These are phyloP conservation scores for Pichia membranifaciens DNA, from an alignment of 805 yeast species.

Conservation along the genomic window DNA sequence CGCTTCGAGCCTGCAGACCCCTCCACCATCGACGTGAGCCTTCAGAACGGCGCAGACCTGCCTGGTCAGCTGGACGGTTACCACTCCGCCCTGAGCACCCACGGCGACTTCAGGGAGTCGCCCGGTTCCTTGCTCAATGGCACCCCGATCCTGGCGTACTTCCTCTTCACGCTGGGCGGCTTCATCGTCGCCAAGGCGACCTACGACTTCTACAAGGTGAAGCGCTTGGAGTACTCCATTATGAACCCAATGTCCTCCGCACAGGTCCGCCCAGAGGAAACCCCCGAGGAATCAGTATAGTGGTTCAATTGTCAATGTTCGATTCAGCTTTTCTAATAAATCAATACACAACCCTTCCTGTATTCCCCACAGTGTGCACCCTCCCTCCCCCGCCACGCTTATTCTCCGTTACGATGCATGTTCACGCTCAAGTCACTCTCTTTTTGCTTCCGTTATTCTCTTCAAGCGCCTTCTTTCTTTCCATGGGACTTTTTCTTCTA, in stretches of 20 bases:
- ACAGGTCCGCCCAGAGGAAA: neutral
- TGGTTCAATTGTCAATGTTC: too few species aligned
- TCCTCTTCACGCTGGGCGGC: slow-evolving; percentile 62
- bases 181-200: slow-evolving; percentile 61
- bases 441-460: too few species aligned
- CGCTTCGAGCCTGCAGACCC: slow-evolving; percentile 56
- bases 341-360: too few species aligned
- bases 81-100: slow-evolving; percentile 20
- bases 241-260: slow-evolving; percentile 16
- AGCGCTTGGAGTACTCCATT: slow-evolving; percentile 64
- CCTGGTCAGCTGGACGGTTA: slow-evolving; percentile 29
- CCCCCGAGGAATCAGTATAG: neutral
- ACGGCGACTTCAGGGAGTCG: slow-evolving; percentile 7
- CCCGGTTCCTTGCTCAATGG: slow-evolving; percentile 9
- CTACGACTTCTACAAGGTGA: slow-evolving; percentile 69
- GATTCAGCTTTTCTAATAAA: too few species aligned
- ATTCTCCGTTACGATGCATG: too few species aligned
- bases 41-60: slow-evolving; percentile 15
- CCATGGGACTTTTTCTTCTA: too few species aligned
- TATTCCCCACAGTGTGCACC: too few species aligned
- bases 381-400: too few species aligned
- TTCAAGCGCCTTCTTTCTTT: too few species aligned
- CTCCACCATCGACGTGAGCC: slow-evolving; percentile 42
- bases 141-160: slow-evolving; percentile 51
- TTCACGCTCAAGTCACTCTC: too few species aligned